Evolutionary conservation across 2,329 filamentous ascomycete species (phyloP).

Genomic region (Colletotrichum euphorbiae): DNA sequence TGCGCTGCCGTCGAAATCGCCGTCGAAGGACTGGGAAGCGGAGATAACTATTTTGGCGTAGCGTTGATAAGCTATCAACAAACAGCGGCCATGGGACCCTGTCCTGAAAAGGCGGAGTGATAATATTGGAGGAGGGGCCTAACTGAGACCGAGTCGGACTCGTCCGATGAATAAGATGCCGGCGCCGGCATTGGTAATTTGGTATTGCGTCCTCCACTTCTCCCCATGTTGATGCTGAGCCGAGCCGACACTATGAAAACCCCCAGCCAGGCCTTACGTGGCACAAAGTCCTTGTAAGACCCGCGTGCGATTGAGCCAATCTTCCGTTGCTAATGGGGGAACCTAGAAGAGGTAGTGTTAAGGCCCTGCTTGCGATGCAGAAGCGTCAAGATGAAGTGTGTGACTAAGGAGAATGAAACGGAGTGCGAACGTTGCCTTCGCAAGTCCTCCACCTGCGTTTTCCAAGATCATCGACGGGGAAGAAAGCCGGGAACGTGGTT

Average conservation of each 20-base stretch:
- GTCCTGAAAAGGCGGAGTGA: neutral
- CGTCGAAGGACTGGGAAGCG: neutral
- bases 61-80: constrained; percentile 5
- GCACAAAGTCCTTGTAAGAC: constrained; percentile 12
- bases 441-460: constrained; percentile 52
- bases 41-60: constrained; percentile 1
- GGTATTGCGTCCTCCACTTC: neutral
- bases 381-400: constrained; percentile 55
- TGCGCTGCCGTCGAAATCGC: neutral
- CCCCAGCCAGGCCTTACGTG: neutral
- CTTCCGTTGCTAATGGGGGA: neutral
- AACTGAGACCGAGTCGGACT: neutral
- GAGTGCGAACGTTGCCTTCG: constrained; percentile 52
- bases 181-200: neutral
- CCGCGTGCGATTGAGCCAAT: neutral
- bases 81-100: neutral
- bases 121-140: constrained; percentile 8
- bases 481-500: constrained; percentile 53
- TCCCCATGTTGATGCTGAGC: neutral
- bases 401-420: constrained; percentile 40
- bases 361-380: constrained; percentile 54
- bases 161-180: constrained; percentile 12
- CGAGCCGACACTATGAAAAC: neutral
- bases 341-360: constrained; percentile 1
- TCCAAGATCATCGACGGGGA: constrained; percentile 53